Base-by-base conservation (phyloP, 192 early-diverging fungal genomes). In the Rhizophagus clarus region DNA sequence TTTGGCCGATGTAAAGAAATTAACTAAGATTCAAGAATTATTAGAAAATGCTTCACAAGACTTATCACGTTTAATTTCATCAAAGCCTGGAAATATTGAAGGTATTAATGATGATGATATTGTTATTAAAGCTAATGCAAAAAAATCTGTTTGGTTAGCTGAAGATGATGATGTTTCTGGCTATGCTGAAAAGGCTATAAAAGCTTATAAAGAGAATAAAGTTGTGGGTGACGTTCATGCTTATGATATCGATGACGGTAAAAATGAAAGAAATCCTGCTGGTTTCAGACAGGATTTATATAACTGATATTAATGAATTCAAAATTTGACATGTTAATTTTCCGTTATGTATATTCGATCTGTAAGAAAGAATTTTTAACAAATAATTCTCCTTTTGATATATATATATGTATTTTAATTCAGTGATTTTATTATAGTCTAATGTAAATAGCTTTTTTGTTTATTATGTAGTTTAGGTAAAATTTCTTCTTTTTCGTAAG, bases 91-190 rank as follows among this genome's bases (percentile, higher is more conserved):
- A 12, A 7, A 70, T 70, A 10, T 37, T 37, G n/a, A 42, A 24
- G 37, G 34, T 3, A 34, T 42, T n/a, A 70, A 3, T 12, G 68
- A 70, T 37, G 68, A 70, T n/a, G 72, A 74, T 17, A 42, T 51
- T 31, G 63, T 24, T 32, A 29, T 28, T 11, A 62, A 68, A 20
- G 45, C 22, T 32, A 42, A 51, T 4, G 31, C 2, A 5, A 68
- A 78, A 17, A 78, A 68, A n/a, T 4, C 11, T n/a, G 9, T 78
- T 26, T 78, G 76, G 76, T 51, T 78, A 22, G 64, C 40, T 15
- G 76, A 78, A n/a, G 76, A 78, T 68, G 76, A 78, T 69, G 76
- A 78, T 78, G 45, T 78, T 4, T 68, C 63, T 20, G 76, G 76
- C 9, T 14, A 78, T 68, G 66, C 66, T 17, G 63, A 67, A 22